Evolutionary conservation across 2,329 filamentous ascomycete species (phyloP), one percentile per base, ranked within the genome.

Genomic region (Phaeophleospora eucalypticola): DNA sequence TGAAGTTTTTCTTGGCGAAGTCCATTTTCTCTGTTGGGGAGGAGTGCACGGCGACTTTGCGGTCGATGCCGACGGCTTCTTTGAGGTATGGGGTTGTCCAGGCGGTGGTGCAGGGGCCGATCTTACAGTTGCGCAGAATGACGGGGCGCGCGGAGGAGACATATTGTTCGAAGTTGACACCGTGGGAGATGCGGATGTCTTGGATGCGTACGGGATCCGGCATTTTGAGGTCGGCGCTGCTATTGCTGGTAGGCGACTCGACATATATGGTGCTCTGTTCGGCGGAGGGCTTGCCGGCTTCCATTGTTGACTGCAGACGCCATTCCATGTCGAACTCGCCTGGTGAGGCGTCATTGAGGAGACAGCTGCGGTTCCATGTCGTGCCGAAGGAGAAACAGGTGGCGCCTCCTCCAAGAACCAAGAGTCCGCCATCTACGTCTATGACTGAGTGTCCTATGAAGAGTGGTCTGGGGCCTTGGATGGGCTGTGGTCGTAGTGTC

Each of bases 371-470:
- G 41, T 89, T 90, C 87, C 87, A 94, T 60, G 81, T 89, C 4
- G 86, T 87, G 1, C 89, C 89, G 77, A 95, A 95, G 0, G 87
- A 89, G 71, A 95, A 95, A 65, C 89, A 95, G 0, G 89, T 87
- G 14, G 86, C 88, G 32, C 89, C 90, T 14, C 90, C 90, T 1
- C 89, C 89, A 39, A 86, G 66, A 6, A 94, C 69, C 8, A 87
- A 59, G 2, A 89, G 58, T 15, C 76, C 68, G 21, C 71, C 59
- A 20, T 69, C 68, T 1, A 76, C 68, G 20, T 70, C 62, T 12
- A 78, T 66, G 6, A 77, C 71, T 3, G 82, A 82, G 45, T 82
- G 78, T 2, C 90, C 89, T 41, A 89, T 74, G 41, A 95, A 74
- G 4, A 95, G 73, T 10, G 88, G 88, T 44, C 81, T 71, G 16